Percentiles rank a stretch among this genome's conserved stretches.
Conservation (phyloP, 352 stramenopile genomes). For the Saprolegnia diclina region DNA sequence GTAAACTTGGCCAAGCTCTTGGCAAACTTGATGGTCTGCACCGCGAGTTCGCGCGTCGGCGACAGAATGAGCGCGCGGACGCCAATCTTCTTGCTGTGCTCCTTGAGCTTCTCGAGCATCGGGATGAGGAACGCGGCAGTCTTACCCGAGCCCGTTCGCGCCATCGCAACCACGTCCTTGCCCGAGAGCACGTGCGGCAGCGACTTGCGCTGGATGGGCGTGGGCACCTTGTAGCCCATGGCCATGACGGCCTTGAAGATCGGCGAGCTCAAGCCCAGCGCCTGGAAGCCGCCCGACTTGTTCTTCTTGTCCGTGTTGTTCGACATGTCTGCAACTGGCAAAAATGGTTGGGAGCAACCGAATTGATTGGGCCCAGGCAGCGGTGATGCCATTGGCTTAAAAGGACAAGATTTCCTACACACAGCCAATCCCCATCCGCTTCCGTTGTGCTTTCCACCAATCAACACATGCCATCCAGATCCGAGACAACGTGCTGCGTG, state of each 20-base stretch:
- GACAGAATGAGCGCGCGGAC: constrained; percentile 88
- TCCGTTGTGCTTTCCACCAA: not conserved
- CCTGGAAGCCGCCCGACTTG: constrained; percentile 70
- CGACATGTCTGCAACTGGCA: constrained; percentile 10
- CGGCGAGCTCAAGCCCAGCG: constrained; percentile 65
- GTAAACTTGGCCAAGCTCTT: constrained; percentile 91
- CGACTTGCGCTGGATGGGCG: constrained; percentile 98
- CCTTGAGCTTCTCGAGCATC: constrained; percentile 95
- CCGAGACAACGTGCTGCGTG: not conserved
- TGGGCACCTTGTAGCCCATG: constrained; percentile 97
- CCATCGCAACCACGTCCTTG: constrained; percentile 98
- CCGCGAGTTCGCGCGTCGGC: constrained; percentile 97
- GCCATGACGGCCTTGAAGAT: constrained; percentile 85
- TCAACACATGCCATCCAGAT: not conserved
- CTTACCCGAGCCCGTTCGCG: constrained; percentile 96
- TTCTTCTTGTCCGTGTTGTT: constrained; percentile 26
- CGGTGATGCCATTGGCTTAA: not conserved
- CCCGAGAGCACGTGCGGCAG: constrained; percentile 95
- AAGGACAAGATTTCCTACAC: not conserved
- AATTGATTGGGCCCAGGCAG: not conserved
- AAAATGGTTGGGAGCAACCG: not conserved
- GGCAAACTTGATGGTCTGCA: constrained; percentile 93
- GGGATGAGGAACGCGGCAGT: constrained; percentile 98
- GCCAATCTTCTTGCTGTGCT: constrained; percentile 86
- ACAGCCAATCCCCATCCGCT: not conserved